Percentiles rank a stretch among this genome's conserved stretches.
Evolutionary conservation across 805 yeast species (phyloP).

Genomic region (Cyberlindnera samutprakarnensis): DNA sequence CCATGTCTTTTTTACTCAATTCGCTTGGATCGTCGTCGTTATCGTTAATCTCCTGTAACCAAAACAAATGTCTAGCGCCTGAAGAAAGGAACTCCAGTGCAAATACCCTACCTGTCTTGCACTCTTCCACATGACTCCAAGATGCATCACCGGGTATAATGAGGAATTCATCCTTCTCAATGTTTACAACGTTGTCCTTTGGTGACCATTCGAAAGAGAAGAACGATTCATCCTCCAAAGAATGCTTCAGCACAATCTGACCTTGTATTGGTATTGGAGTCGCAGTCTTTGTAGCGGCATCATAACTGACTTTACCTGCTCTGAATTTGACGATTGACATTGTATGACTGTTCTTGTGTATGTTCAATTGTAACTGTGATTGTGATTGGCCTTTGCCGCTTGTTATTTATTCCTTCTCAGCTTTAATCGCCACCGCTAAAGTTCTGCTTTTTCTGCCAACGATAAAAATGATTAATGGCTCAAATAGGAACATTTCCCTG

Average conservation of each 20-base stretch:
- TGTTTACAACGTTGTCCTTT: slow-evolving; percentile 38
- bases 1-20: slow-evolving; percentile 52
- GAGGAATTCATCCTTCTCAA: slow-evolving; percentile 53
- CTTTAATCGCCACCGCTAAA: too few relatives aligned
- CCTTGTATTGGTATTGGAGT: slow-evolving; percentile 73
- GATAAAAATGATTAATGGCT: too few relatives aligned
- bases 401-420: too few relatives aligned
- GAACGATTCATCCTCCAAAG: slow-evolving; percentile 66
- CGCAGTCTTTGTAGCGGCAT: slow-evolving; percentile 52
- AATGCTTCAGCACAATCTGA: slow-evolving; percentile 47
- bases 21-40: slow-evolving; percentile 52
- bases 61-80: slow-evolving; percentile 47
- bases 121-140: slow-evolving; percentile 61
- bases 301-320: slow-evolving; percentile 70
- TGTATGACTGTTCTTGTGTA: background rate
- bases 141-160: slow-evolving; percentile 83
- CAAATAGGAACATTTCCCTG: too few relatives aligned
- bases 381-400: slow-evolving; percentile 2
- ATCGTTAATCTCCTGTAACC: slow-evolving; percentile 72
- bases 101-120: slow-evolving; percentile 72
- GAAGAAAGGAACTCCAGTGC: slow-evolving; percentile 57
- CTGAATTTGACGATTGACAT: slow-evolving; percentile 40
- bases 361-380: background rate
- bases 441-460: too few relatives aligned
- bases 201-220: slow-evolving; percentile 70